Evolutionary conservation across 2,329 filamentous ascomycete genomes (phyloP).

Genomic region (Aspergillus tubingensis): DNA sequence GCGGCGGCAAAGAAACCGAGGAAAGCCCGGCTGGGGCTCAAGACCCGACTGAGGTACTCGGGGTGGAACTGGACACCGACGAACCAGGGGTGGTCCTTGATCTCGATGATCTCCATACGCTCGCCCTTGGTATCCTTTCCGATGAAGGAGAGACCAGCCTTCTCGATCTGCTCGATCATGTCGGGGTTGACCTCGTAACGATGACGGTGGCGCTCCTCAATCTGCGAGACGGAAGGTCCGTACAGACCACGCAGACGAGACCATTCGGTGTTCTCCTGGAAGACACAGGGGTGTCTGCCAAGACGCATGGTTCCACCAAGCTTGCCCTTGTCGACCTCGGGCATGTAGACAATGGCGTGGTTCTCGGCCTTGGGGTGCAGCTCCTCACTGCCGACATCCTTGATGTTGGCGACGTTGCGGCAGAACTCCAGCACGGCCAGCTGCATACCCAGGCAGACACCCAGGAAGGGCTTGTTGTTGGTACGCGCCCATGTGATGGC

Average conservation of each 20-base stretch:
- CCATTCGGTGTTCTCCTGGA: conserved; percentile 76
- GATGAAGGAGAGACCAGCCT: conserved; percentile 71
- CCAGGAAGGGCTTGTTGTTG: conserved; percentile 78
- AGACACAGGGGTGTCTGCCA: conserved; percentile 71
- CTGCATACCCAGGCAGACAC: conserved; percentile 91
- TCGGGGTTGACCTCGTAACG: conserved; percentile 88
- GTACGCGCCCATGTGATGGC: conserved; percentile 85
- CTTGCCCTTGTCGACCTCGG: conserved; percentile 74
- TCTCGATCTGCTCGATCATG: conserved; percentile 68
- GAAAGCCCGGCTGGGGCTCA: conserved; percentile 73
- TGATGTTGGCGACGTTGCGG: conserved; percentile 69
- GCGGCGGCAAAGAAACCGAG: conserved; percentile 82
- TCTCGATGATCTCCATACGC: conserved; percentile 80
- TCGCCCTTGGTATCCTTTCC: conserved; percentile 77
- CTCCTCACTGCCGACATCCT: conserved; percentile 58
- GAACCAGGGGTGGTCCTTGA: conserved; percentile 81
- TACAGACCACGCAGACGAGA: conserved; percentile 76
- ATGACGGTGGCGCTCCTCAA: conserved; percentile 80
- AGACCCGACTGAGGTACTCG: conserved; percentile 76
- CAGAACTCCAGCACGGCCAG: conserved; percentile 89
- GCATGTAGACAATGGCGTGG: conserved; percentile 86
- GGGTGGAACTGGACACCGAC: conserved; percentile 88
- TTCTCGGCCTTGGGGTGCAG: conserved; percentile 60
- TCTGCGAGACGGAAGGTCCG: conserved; percentile 52
- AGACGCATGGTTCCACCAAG: conserved; percentile 87